These are phyloP conservation scores for Haplosporangium sp. DNA, from an alignment of 371 early-diverging fungal genomes.

Conservation along the genomic window DNA sequence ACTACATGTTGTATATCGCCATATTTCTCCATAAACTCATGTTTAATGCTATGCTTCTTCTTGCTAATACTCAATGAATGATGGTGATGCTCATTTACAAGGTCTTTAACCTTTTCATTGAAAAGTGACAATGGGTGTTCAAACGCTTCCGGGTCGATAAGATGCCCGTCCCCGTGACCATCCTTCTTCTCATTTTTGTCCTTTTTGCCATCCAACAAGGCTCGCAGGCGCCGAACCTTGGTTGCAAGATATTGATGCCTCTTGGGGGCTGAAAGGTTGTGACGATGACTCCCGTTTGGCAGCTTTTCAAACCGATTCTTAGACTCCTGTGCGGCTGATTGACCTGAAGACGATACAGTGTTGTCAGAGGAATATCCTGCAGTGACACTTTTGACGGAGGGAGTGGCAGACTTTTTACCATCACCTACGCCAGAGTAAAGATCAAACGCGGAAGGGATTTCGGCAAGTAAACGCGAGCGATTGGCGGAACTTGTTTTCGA, in stretches of 20 bases:
- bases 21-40: slow-evolving; percentile 42
- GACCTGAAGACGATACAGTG: slow-evolving; percentile 14
- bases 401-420: neutral
- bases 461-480: slow-evolving; percentile 16
- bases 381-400: slow-evolving; percentile 7
- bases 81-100: slow-evolving; percentile 14
- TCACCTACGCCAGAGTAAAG: slow-evolving; percentile 1
- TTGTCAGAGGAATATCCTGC: slow-evolving; percentile 26
- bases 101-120: slow-evolving; percentile 32
- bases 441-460: slow-evolving; percentile 43
- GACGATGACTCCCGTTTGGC: slow-evolving; percentile 33
- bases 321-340: slow-evolving; percentile 15
- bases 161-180: neutral
- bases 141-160: slow-evolving; percentile 16
- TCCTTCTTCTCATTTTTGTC: slow-evolving; percentile 10
- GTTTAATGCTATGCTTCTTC: slow-evolving; percentile 21
- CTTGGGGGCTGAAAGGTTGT: slow-evolving; percentile 35
- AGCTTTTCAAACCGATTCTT: slow-evolving; percentile 37
- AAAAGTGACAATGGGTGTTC: slow-evolving; percentile 41
- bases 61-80: neutral
- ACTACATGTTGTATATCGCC: slow-evolving; percentile 52
- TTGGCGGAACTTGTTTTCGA: neutral
- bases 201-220: slow-evolving; percentile 22
- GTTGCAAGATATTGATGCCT: slow-evolving; percentile 32
- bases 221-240: slow-evolving; percentile 25